A percentile compares a stretch with the other conserved stretches of the same genome.
Conservation (phyloP, 164 flowering plant genomes). For the Magnolia changhungtana region DNA sequence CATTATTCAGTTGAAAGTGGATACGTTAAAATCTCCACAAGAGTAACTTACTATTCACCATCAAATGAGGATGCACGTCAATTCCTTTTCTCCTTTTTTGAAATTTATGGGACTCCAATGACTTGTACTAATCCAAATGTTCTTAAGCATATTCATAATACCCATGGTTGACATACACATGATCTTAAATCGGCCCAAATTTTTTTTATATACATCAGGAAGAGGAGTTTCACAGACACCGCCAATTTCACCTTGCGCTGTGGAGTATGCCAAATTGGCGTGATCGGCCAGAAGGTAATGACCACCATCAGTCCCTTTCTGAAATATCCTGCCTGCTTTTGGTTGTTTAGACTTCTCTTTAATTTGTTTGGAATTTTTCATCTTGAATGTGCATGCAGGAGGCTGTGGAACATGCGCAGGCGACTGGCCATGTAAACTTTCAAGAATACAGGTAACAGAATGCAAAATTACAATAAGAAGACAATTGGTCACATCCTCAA, state of each 20-base stretch:
- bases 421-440: conserved; percentile 92
- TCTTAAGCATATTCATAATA: background rate
- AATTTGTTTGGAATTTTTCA: background rate
- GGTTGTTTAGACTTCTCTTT: background rate
- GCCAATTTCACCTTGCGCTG: conserved; percentile 92
- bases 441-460: conserved; percentile 59
- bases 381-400: conserved; percentile 61
- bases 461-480: background rate
- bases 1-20: too few species aligned
- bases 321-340: background rate
- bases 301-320: background rate
- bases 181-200: background rate
- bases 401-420: conserved; percentile 90
- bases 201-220: conserved; percentile 37
- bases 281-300: conserved; percentile 80
- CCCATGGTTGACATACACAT: background rate
- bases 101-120: background rate
- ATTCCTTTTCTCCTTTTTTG: background rate
- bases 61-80: background rate
- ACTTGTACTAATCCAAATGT: background rate
- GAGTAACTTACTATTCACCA: background rate
- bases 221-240: conserved; percentile 78
- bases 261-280: conserved; percentile 92
- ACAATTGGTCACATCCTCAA: background rate
- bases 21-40: too few species aligned